phyloP scores from a whole-genome alignment of 2,329 filamentous ascomycete genomes.

The Talaromyces sp. region DNA sequence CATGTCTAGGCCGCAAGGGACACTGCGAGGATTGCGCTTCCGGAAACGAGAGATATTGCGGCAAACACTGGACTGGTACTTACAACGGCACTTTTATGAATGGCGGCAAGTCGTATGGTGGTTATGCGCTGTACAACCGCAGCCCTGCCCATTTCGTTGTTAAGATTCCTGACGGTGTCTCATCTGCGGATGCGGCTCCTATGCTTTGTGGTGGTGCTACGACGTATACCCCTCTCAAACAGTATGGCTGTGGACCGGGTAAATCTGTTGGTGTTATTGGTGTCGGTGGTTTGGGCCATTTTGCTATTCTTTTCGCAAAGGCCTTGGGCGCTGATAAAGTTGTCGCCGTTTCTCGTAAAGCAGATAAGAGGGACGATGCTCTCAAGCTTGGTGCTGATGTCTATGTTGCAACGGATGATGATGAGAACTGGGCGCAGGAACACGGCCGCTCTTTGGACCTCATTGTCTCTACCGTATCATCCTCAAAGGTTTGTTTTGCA shows the following conservation, averaged over 20 bases:
- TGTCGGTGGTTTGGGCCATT: conserved; percentile 60
- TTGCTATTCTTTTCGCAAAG: conserved; percentile 51
- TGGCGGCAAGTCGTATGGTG: conserved; percentile 66
- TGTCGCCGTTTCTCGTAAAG: conserved; percentile 56
- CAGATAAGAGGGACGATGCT: conserved; percentile 53
- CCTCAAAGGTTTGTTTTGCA: conserved; percentile 42
- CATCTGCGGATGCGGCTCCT: conserved; percentile 58
- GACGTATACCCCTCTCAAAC: conserved; percentile 66
- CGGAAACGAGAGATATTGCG: conserved; percentile 42
- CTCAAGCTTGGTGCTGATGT: conserved; percentile 55
- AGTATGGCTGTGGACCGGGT: conserved; percentile 67
- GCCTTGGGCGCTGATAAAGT: conserved; percentile 68
- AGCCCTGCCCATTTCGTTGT: conserved; percentile 59
- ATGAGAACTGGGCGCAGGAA: conserved; percentile 53
- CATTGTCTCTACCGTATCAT: conserved; percentile 58
- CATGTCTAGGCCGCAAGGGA: conserved; percentile 48
- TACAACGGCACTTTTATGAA: conserved; percentile 42
- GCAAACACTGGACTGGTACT: conserved; percentile 29
- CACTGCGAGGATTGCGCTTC: conserved; percentile 55
- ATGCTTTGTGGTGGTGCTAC: conserved; percentile 81
- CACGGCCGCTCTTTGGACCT: conserved; percentile 53
- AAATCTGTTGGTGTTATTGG: conserved; percentile 72
- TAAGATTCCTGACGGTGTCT: conserved; percentile 55
- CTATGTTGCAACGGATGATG: conserved; percentile 58
- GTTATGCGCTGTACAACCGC: conserved; percentile 59